phyloP scores from a whole-genome alignment of 2,329 filamentous ascomycete genomes.

The Diaporthe citriasiana region DNA sequence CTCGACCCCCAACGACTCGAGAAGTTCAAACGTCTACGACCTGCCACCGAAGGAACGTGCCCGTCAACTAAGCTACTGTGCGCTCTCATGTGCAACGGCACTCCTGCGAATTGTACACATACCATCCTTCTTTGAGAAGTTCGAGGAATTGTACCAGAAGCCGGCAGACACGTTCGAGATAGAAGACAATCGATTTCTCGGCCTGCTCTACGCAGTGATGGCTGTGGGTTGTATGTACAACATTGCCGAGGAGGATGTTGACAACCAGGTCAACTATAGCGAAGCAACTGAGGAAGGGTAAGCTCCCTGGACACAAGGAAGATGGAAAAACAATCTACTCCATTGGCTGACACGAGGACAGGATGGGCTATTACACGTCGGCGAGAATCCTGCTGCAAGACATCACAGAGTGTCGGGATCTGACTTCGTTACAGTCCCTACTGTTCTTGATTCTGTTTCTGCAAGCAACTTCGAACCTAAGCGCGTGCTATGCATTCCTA shows the following conservation, averaged over 20 bases:
- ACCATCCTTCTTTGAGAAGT: conserved; percentile 82
- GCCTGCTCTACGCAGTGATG: conserved; percentile 78
- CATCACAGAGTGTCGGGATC: conserved; percentile 78
- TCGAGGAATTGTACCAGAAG: conserved; percentile 83
- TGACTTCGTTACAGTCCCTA: conserved; percentile 80
- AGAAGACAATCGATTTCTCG: conserved; percentile 78
- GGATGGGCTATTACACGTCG: conserved; percentile 80
- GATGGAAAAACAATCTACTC: not conserved
- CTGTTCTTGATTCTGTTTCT: conserved; percentile 86
- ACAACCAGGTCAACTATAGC: conserved; percentile 63
- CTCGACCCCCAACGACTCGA: conserved; percentile 74
- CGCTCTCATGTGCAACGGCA: conserved; percentile 70
- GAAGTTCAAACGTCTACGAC: conserved; percentile 69
- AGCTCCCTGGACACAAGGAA: conserved; percentile 41
- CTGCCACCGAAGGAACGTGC: conserved; percentile 76
- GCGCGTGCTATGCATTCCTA: conserved; percentile 84
- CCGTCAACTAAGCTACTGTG: conserved; percentile 66
- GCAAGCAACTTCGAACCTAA: conserved; percentile 83
- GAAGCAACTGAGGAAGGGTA: conserved; percentile 70
- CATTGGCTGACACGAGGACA: conserved; percentile 53
- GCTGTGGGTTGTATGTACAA: conserved; percentile 81
- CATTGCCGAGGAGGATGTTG: conserved; percentile 67
- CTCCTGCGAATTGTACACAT: conserved; percentile 81
- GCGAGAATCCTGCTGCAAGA: conserved; percentile 76
- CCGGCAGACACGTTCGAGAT: conserved; percentile 73